Evolutionary conservation across 1,284 basidiomycete genomes (phyloP), one percentile per base, ranked within the genome.

Genomic region (Boletus holoroseus): DNA sequence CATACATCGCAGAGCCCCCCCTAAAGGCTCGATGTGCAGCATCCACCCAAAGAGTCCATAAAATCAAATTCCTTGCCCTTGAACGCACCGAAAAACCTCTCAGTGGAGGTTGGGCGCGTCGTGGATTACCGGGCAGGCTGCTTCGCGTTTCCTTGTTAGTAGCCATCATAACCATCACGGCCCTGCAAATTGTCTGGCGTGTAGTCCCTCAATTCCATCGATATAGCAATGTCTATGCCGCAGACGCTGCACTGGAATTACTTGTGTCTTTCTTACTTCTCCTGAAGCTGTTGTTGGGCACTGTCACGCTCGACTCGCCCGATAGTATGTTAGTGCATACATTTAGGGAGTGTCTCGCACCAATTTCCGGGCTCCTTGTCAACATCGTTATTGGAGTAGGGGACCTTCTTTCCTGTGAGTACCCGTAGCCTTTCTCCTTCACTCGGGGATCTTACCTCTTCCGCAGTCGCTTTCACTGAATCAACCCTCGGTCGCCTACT

Each of bases 401-500:
- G 18, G 78, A 81, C 56, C 64, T 85, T 30, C 58, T 80, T n/a
- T 61, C 66, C 39, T 79, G 86, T 88, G 59, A 71, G 85, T 76
- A 16, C 18, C 32, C 22, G 4, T 24, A 20, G 11, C 13, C 31
- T 26, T 45, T 41, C 22, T 31, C 27, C 22, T 39, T 35, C 45
- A 43, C 22, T 22, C 7, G 47, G 27, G 52, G 26, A 49, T 50
- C 57, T 58, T 20, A 62, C 34, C 49, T 34, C 32, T 47, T 51
- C 27, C 27, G 7, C 54, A 88, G 85, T 83, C 61, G 68, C 73
- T 50, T 87, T 88, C 60, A 78, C 85, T 2, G 86, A 88, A 64
- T 79, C 79, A 9, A 73, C 75, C 7, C 68, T 85, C 5, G 87
- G 85, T n/a, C 80, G 83, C 37, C 79, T 88, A 58, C 72, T 89